Evolutionary conservation across 2,329 filamentous ascomycete species (phyloP), one percentile per base, ranked within the genome.

Genomic region (Aspergillus texensis): DNA sequence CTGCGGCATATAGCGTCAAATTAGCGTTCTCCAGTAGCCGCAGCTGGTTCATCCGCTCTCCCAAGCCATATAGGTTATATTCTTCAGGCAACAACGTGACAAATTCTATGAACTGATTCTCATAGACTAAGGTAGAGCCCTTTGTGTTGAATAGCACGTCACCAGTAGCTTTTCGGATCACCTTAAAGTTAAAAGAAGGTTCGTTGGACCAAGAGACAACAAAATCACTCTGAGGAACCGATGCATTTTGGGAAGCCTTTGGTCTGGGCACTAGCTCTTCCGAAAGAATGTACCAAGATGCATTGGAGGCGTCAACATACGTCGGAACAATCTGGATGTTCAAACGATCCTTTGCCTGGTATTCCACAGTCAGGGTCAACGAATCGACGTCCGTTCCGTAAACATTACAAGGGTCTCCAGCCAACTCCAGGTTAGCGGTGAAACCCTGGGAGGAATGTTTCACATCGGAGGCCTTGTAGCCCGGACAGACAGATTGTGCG

Each of bases 21-120:
- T 89, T 93, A 59, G 88, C 82, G 71, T 93, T 91, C 67, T 91
- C 89, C 30, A 89, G 86, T n/a, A 94, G 82, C 43, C 89, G 83
- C 43, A 94, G 81, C 16, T 85, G 86, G 70, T 91, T 89, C 36
- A 94, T 91, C 0, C 86, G 85, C 77, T 94, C 91, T 19, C 90
- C 90, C 32, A 94, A 80, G 1, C 91, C 91, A 65, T 93, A 92
- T 0, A 93, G 74, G 67, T 93, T 93, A 77, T 93, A 93, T 57
- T 90, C 85, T 63, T 89, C 83, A 0, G 90, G 90, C 16, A 93
- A 75, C 30, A 82, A 74, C 21, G 88, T 89, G 6, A 83, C 83
- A 67, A 94, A 89, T 70, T 93, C 91, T 48, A 93, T 85, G 75
- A 92, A 94, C 70, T 94, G 91, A 68, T 93, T 85, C 71, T 93